A percentile compares a stretch with the other conserved stretches of the same genome.
Conservation (phyloP, 805 yeast species). For the Saccharomycopsis synnaedendra region DNA sequence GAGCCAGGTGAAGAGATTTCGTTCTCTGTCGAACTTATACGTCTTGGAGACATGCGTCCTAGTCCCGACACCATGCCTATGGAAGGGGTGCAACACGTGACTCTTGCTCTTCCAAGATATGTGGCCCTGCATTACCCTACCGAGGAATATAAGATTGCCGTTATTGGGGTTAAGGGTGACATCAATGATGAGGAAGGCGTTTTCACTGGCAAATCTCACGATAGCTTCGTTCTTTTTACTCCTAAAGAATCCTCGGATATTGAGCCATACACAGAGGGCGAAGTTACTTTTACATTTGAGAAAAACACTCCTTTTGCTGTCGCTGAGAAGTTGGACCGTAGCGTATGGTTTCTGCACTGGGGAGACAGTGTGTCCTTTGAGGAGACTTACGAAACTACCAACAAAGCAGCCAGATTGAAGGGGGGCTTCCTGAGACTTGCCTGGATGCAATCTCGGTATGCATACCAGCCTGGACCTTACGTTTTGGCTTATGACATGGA, state of each 20-base stretch:
- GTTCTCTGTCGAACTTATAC: constrained; percentile 38
- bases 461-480: constrained; percentile 33
- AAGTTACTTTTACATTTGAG: constrained; percentile 49
- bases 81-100: constrained; percentile 48
- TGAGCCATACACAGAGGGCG: constrained; percentile 34
- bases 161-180: constrained; percentile 32
- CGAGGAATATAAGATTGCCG: constrained; percentile 28
- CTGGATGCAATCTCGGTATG: constrained; percentile 39
- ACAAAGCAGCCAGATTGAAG: constrained; percentile 59
- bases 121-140: constrained; percentile 58
- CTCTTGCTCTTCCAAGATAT: constrained; percentile 40
- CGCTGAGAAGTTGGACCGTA: constrained; percentile 52
- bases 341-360: constrained; percentile 86
- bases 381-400: constrained; percentile 74
- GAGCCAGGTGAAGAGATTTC: constrained; percentile 22
- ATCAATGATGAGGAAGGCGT: constrained; percentile 27
- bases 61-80: constrained; percentile 53
- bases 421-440: constrained; percentile 73
- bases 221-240: background rate
- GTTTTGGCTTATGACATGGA: constrained; percentile 52
- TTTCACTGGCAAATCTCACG: constrained; percentile 1
- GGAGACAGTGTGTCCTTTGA: constrained; percentile 61
- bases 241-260: constrained; percentile 17
- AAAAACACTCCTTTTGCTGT: constrained; percentile 56
- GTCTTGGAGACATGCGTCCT: constrained; percentile 40